Base-by-base conservation (phyloP, 768 basidiomycete species). In the Mycena capillaripes region DNA sequence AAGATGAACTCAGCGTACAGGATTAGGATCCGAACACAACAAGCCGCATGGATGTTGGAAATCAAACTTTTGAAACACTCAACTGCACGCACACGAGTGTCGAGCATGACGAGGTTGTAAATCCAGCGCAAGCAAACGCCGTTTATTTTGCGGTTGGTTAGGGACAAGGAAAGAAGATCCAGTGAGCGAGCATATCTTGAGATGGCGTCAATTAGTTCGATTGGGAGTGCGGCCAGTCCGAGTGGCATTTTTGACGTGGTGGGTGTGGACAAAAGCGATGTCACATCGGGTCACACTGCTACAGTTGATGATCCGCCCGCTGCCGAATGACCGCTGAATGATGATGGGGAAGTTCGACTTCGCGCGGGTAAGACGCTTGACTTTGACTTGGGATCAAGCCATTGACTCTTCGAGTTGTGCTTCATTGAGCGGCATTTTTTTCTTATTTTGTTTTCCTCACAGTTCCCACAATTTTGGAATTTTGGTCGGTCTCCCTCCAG, bases 1-100 rank as follows among this genome's bases (percentile, higher is more conserved):
- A 9, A 19, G 25, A 17, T n/a, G n/a, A 25, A 25, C 19, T 65
- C 9, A 36, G 55, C 63, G 29, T 42, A 55, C 50, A 65, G 1
- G 8, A 34, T 19, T 6, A 65, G 23, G 16, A 5, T 2, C 14
- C 36, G 16, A 34, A 55, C 61, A n/a, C 11, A 29, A 3, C 48
- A 16, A n/a, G 61, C 44, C 1, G 27, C 25, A 4, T 42, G 21
- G 21, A 36, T 40, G 32, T 50, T 63, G 3, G 36, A 55, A 65
- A 42, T 65, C 25, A 65, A 53, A 11, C 36, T 42, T 42, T 55
- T 65, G 17, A 55, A 50, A 25, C 63, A 65, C 10, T 19, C 30
- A 2, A 65, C 23, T 1, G 63, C 63, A 2, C 42, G 63, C 6
- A n/a, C 36, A 16, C 17, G 14, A 27, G n/a, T 65, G 4, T 40